Evolutionary conservation across 768 basidiomycete genomes (phyloP).

Genomic region (Termitomyces sp.): DNA sequence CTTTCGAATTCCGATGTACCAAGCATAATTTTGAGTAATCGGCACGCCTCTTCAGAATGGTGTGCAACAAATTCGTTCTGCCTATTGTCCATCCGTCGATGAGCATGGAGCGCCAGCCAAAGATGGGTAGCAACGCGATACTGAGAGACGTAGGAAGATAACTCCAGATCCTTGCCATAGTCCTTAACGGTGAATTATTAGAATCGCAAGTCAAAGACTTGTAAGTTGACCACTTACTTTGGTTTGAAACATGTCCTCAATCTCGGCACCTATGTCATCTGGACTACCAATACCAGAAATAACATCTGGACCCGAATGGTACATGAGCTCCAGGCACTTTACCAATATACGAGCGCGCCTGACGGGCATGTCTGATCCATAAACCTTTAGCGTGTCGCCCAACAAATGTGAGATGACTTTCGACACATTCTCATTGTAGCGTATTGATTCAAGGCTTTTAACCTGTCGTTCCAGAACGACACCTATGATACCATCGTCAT

Average conservation of each 20-base stretch:
- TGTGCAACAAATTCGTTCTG: slow-evolving; percentile 43
- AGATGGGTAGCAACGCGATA: slow-evolving; percentile 57
- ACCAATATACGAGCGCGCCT: slow-evolving; percentile 56
- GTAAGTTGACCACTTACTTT: slow-evolving; percentile 32
- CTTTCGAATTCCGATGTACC: slow-evolving; percentile 10
- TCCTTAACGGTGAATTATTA: slow-evolving; percentile 21
- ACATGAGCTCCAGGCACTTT: slow-evolving; percentile 50
- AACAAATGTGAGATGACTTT: slow-evolving; percentile 40
- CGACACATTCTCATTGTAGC: slow-evolving; percentile 56
- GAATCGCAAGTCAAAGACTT: not conserved
- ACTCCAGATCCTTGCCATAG: slow-evolving; percentile 30
- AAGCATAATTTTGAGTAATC: slow-evolving; percentile 40
- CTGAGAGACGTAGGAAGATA: slow-evolving; percentile 37
- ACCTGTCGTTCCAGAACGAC: slow-evolving; percentile 63
- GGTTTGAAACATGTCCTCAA: slow-evolving; percentile 35
- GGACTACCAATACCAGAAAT: slow-evolving; percentile 25
- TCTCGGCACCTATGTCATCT: slow-evolving; percentile 37
- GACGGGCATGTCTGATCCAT: slow-evolving; percentile 50
- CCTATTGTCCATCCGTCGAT: slow-evolving; percentile 45
- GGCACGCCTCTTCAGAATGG: slow-evolving; percentile 55
- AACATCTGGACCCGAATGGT: slow-evolving; percentile 29
- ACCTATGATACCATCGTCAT: slow-evolving; percentile 38
- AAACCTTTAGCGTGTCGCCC: slow-evolving; percentile 47
- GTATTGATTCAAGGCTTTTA: slow-evolving; percentile 46
- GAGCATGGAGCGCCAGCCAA: slow-evolving; percentile 70